Base-by-base conservation (phyloP, 177 flowering plant genomes). In the Vitis hybrid region DNA sequence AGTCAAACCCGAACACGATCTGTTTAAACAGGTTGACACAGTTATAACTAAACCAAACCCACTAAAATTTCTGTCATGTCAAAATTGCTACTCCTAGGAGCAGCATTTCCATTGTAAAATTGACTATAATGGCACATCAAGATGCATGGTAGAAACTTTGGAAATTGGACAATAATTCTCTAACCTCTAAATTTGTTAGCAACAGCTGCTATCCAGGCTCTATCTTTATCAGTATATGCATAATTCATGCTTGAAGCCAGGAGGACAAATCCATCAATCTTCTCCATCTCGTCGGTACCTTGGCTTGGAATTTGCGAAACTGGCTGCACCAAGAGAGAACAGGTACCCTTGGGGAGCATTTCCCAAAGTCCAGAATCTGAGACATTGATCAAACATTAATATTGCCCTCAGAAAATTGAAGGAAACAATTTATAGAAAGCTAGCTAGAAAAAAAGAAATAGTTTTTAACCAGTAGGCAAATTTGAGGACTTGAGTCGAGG, bases 241-340 rank as follows among this genome's bases (percentile, higher is more conserved):
- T 88, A 90, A 60, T 76, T 77, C 69, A 79, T 79, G 75, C 84
- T 87, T 24, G 97, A 90, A 73, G 88, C 90, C 79, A 93, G 68
- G 64, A 91, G 60, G 58, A 91, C 70, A 78, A 91, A 89, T n/a
- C 97, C 98, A 52, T 73, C 67, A 71, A 7, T 75, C 52, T 74
- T 68, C 64, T 73, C 70, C 57, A 33, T 28, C 51, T 74, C 81
- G 38, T 55, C 65, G 17, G 71, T 67, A 72, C 52, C 65, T 28
- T 22, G 14, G 2, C 72, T 50, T 47, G 74, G 66, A 72, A 68
- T 71, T 70, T 65, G 75, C 3, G 64, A 24, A 22, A 91, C 71
- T 59, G 97, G 97, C 66, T 89, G 90, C 55, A 93, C 83, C 66
- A 91, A 71, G 69, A 90, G 75, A 69, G 95, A 90, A 17, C 81